Evolutionary conservation across 495 filamentous ascomycete species (phyloP).

Genomic region (Parachaetomium inaequale): DNA sequence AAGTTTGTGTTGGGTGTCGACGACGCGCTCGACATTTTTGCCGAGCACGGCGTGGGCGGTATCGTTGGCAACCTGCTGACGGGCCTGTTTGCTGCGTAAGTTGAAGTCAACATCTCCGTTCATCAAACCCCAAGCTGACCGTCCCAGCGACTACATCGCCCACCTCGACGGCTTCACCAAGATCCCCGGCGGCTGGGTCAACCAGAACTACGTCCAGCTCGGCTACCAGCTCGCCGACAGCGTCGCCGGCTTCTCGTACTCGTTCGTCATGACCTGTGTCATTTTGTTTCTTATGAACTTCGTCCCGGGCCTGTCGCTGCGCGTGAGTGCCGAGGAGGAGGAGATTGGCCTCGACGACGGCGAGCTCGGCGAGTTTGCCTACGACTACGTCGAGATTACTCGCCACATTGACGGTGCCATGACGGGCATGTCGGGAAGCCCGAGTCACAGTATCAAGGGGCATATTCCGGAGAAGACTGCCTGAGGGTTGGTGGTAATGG

Average conservation of each 20-base stretch:
- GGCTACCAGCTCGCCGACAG: slow-evolving; percentile 90
- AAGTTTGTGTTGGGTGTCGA: slow-evolving; percentile 88
- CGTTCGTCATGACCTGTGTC: slow-evolving; percentile 81
- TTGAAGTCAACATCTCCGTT: neutral
- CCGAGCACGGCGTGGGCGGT: slow-evolving; percentile 86
- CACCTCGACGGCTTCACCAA: slow-evolving; percentile 70
- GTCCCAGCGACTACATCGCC: slow-evolving; percentile 68
- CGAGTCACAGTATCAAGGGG: slow-evolving; percentile 30
- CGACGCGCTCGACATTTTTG: slow-evolving; percentile 93
- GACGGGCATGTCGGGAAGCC: slow-evolving; percentile 20
- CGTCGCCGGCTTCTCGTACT: slow-evolving; percentile 80
- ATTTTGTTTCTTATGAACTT: slow-evolving; percentile 91
- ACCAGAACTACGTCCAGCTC: slow-evolving; percentile 86
- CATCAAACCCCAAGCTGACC: neutral
- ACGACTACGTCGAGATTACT: slow-evolving; percentile 94
- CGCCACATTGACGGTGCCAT: slow-evolving; percentile 58
- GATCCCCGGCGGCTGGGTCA: slow-evolving; percentile 85
- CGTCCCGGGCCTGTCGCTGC: slow-evolving; percentile 79
- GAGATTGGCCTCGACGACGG: slow-evolving; percentile 91
- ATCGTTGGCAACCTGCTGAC: slow-evolving; percentile 88
- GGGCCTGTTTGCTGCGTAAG: slow-evolving; percentile 79
- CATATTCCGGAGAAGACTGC: slow-evolving; percentile 23
- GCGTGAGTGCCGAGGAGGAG: slow-evolving; percentile 80
- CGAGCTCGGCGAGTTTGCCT: slow-evolving; percentile 97
- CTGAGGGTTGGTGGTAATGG: neutral